These are phyloP conservation scores for Dendrobium officinale DNA, from an alignment of 106 monocot genomes.

Conservation along the genomic window DNA sequence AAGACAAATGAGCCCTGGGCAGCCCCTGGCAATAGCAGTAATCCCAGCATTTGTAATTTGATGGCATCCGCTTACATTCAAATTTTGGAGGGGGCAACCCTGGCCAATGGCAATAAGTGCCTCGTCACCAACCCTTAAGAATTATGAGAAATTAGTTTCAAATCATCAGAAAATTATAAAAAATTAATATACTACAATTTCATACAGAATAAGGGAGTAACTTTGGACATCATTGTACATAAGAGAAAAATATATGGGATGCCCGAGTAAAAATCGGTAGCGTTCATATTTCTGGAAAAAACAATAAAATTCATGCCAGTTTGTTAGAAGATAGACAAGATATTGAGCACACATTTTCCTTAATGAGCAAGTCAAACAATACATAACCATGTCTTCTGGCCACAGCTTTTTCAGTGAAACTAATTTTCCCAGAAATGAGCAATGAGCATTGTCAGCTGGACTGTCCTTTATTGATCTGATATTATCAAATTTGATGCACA, in stretches of 20 bases:
- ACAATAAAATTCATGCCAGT: no score
- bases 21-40: slow-evolving; percentile 78
- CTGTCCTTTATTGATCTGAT: no score
- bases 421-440: no score
- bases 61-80: slow-evolving; percentile 85
- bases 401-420: no score
- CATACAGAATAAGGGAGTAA: background rate
- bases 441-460: no score
- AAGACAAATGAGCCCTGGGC: slow-evolving; percentile 58
- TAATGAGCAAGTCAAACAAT: background rate
- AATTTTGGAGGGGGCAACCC: slow-evolving; percentile 47
- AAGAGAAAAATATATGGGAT: background rate
- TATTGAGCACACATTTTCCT: background rate
- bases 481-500: no score
- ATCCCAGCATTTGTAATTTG: slow-evolving; percentile 65
- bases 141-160: background rate
- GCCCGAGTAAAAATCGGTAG: background rate
- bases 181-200: background rate
- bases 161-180: background rate
- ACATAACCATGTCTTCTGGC: background rate
- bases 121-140: slow-evolving; percentile 30
- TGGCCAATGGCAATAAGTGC: slow-evolving; percentile 24
- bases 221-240: background rate
- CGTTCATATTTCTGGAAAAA: background rate
- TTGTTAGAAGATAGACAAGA: background rate